Evolutionary conservation across 257 asterid genomes (phyloP).

Genomic region (Catharanthus roseus): DNA sequence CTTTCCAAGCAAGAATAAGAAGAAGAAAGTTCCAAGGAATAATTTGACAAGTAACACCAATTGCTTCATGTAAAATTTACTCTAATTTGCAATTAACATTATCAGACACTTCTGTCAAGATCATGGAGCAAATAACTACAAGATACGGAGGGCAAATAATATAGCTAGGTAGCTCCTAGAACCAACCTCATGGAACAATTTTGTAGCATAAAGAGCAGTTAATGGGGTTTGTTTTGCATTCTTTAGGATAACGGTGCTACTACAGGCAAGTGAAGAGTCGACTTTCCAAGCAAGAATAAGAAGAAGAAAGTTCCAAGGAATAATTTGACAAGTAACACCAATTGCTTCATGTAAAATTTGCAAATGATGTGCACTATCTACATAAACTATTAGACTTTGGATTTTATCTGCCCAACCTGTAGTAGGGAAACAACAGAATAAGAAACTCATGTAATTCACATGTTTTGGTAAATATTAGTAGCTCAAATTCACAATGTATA

Average conservation of each 20-base stretch:
- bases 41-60: no score
- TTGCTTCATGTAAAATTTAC: slow-evolving; percentile 67
- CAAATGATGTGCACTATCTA: slow-evolving; percentile 60
- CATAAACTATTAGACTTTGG: slow-evolving; percentile 65
- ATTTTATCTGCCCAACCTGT: slow-evolving; percentile 86
- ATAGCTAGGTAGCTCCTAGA: not conserved
- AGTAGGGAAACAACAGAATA: not conserved
- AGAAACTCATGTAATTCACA: not conserved
- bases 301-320: no score
- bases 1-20: slow-evolving; percentile 74
- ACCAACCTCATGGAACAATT: slow-evolving; percentile 62
- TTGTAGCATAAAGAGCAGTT: slow-evolving; percentile 65
- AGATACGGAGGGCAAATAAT: not conserved
- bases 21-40: no score
- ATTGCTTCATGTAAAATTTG: slow-evolving; percentile 71
- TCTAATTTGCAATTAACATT: not conserved
- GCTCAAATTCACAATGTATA: not conserved
- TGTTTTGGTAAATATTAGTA: not conserved
- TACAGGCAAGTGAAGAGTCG: slow-evolving; percentile 70
- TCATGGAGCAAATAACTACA: not conserved
- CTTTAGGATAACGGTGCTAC: slow-evolving; percentile 66
- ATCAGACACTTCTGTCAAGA: not conserved
- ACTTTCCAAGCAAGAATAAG: slow-evolving; percentile 78
- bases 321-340: no score
- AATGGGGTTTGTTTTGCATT: slow-evolving; percentile 81